Evolutionary conservation across 1,139 yeast genomes (phyloP).

Genomic region (Scheffersomyces segobiensis): DNA sequence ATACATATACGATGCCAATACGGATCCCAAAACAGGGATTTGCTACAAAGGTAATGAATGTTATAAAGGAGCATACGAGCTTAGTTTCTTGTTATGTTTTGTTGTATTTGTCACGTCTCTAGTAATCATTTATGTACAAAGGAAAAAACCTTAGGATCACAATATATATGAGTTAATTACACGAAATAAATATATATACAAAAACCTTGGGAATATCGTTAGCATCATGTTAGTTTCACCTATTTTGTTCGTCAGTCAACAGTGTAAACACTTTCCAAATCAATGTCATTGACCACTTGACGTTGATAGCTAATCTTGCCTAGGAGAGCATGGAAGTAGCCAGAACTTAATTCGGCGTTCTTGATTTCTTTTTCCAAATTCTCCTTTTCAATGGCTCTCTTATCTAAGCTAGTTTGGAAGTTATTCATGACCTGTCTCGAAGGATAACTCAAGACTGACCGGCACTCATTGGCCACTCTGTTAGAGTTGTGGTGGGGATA

Average conservation of each 20-base stretch:
- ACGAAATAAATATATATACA: not conserved
- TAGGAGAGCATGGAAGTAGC: conserved; percentile 59
- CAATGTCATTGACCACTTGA: conserved; percentile 47
- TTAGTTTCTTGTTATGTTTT: conserved; percentile 28
- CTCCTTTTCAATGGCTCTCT: conserved; percentile 59
- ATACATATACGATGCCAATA: conserved; percentile 34
- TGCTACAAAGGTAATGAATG: conserved; percentile 41
- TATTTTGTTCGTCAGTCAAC: conserved; percentile 33
- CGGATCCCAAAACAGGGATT: conserved; percentile 30
- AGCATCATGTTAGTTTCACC: not conserved
- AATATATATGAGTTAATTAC: conserved; percentile 3
- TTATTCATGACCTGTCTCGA: conserved; percentile 78
- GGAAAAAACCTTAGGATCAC: conserved; percentile 9
- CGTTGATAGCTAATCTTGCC: conserved; percentile 50
- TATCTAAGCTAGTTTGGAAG: conserved; percentile 71
- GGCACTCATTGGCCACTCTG: conserved; percentile 78
- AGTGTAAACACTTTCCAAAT: conserved; percentile 50
- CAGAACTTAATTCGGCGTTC: conserved; percentile 58
- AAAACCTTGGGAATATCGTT: not conserved
- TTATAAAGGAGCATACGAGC: conserved; percentile 34
- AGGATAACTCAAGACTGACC: conserved; percentile 79
- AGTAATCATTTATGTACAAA: conserved; percentile 27
- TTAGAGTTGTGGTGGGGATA: conserved; percentile 77
- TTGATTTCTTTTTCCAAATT: conserved; percentile 54
- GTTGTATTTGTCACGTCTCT: conserved; percentile 22